phyloP scores from a whole-genome alignment of 257 asterid genomes.

The Galeopsis tetrahit region DNA sequence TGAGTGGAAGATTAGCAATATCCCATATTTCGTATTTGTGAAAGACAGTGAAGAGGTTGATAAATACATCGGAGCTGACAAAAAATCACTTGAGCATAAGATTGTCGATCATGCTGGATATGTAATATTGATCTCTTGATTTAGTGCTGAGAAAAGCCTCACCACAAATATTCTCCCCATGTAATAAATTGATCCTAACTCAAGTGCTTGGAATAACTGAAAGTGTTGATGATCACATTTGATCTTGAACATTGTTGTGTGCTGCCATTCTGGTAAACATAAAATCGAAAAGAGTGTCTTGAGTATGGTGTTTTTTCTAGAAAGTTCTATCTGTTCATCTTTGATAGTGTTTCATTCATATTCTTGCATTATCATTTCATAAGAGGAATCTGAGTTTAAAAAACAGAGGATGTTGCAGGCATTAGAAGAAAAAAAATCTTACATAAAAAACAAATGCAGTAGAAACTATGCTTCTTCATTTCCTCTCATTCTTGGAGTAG shows the following conservation, averaged over 20 bases:
- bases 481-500: conserved; percentile 65
- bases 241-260: background rate
- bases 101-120: conserved; percentile 53
- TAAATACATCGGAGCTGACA: conserved; percentile 54
- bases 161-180: background rate
- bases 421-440: background rate
- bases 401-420: no score
- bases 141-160: background rate
- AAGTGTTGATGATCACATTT: background rate
- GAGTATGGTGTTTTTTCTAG: background rate
- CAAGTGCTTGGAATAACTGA: background rate
- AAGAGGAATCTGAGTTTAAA: no score
- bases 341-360: background rate
- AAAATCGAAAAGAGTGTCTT: background rate
- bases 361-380: background rate
- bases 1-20: conserved; percentile 43
- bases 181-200: background rate
- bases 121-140: background rate
- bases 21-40: conserved; percentile 55
- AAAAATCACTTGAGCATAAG: conserved; percentile 53
- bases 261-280: background rate
- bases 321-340: background rate
- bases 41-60: conserved; percentile 49
- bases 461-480: conserved; percentile 41
- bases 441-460: conserved; percentile 6